phyloP scores from a whole-genome alignment of 495 filamentous ascomycete genomes.

The Hypomontagnella monticulosa region DNA sequence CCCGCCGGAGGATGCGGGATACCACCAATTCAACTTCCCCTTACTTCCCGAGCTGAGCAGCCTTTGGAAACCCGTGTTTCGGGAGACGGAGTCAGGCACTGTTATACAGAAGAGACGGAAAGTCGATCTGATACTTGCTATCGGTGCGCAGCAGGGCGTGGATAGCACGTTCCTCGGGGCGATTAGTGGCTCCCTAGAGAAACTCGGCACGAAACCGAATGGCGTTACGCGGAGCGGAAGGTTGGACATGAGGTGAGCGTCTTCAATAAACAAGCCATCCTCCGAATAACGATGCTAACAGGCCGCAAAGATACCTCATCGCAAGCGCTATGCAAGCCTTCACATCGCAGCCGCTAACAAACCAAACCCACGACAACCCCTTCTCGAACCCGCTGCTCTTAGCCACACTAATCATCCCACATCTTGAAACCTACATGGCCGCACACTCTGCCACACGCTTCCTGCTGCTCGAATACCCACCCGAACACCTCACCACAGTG shows the following conservation, averaged over 20 bases:
- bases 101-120: conserved; percentile 38
- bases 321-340: conserved; percentile 61
- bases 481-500: conserved; percentile 56
- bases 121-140: conserved; percentile 56
- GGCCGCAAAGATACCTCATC: conserved; percentile 51
- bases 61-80: conserved; percentile 54
- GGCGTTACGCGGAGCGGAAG: conserved; percentile 52
- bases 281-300: conserved; percentile 4
- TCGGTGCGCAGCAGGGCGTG: conserved; percentile 54
- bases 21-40: conserved; percentile 50
- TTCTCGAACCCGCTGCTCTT: conserved; percentile 55
- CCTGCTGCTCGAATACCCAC: conserved; percentile 58
- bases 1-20: conserved; percentile 47
- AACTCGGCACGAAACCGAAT: conserved; percentile 50
- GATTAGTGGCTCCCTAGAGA: conserved; percentile 52
- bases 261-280: not conserved
- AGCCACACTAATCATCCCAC: conserved; percentile 56
- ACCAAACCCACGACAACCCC: conserved; percentile 57
- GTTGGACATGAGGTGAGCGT: conserved; percentile 53
- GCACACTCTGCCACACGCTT: conserved; percentile 52
- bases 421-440: conserved; percentile 56
- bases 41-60: conserved; percentile 50
- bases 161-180: conserved; percentile 47
- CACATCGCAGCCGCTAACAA: conserved; percentile 53
- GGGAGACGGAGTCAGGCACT: conserved; percentile 39